These are phyloP conservation scores for Linnemannia hyalina DNA, from an alignment of 192 early-diverging fungal species.

Conservation along the genomic window DNA sequence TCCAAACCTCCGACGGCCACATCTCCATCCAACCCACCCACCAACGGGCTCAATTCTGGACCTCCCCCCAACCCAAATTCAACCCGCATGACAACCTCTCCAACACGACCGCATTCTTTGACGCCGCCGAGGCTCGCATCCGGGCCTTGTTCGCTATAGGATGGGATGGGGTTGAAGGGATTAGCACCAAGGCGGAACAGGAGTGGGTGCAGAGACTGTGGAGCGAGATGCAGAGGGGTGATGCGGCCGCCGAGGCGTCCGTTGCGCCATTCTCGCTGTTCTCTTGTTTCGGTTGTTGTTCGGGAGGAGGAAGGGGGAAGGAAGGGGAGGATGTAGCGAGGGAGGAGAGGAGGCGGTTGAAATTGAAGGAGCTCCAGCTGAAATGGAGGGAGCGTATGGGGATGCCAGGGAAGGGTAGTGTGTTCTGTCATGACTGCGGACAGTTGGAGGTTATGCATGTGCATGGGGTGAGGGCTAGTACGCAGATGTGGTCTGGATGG, in stretches of 20 bases:
- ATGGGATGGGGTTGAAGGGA: constrained; percentile 39
- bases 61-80: constrained; percentile 12
- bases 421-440: constrained; percentile 35
- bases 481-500: constrained; percentile 35
- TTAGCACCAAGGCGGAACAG: constrained; percentile 25
- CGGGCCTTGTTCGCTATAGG: constrained; percentile 16
- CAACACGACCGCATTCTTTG: constrained; percentile 22
- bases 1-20: constrained; percentile 36
- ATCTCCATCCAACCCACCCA: neutral
- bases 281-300: constrained; percentile 7
- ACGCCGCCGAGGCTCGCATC: constrained; percentile 20
- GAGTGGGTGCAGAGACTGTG: constrained; percentile 36
- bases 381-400: constrained; percentile 37
- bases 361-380: constrained; percentile 29
- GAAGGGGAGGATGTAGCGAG: neutral
- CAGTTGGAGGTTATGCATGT: constrained; percentile 53
- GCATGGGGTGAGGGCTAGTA: constrained; percentile 27
- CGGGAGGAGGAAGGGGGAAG: neutral
- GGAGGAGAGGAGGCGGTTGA: constrained; percentile 32
- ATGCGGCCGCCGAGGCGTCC: constrained; percentile 18
- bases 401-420: constrained; percentile 26
- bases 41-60: constrained; percentile 43
- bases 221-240: constrained; percentile 31
- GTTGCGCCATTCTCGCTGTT: neutral
- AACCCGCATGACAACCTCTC: constrained; percentile 35